Evolutionary conservation across 2,329 filamentous ascomycete genomes (phyloP).

Genomic region (Trichoderma aggressivum): DNA sequence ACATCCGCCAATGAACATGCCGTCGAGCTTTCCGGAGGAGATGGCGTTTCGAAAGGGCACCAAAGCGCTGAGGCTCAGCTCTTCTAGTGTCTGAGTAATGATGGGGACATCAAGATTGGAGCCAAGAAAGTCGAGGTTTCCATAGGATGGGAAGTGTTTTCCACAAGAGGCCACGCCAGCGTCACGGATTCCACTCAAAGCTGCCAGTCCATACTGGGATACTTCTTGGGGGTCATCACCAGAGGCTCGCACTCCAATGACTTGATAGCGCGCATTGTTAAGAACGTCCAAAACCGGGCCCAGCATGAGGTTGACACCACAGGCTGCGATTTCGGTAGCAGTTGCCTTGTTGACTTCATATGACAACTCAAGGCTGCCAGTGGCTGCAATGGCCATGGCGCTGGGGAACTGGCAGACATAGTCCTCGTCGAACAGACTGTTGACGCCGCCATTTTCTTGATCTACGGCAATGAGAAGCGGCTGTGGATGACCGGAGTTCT

Average conservation of each 20-base stretch:
- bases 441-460: conserved; percentile 97
- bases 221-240: conserved; percentile 95
- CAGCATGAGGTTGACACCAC: conserved; percentile 93
- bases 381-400: conserved; percentile 94
- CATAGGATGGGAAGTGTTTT: conserved; percentile 96
- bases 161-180: conserved; percentile 85
- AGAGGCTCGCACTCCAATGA: conserved; percentile 81
- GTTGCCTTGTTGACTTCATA: conserved; percentile 92
- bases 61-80: conserved; percentile 84
- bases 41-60: conserved; percentile 92
- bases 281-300: conserved; percentile 91
- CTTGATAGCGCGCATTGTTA: conserved; percentile 88
- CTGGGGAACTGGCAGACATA: conserved; percentile 96
- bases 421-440: conserved; percentile 92
- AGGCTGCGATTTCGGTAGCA: conserved; percentile 85
- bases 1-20: conserved; percentile 94
- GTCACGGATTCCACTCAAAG: conserved; percentile 89
- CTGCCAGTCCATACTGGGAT: conserved; percentile 85
- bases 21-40: conserved; percentile 73
- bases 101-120: conserved; percentile 90
- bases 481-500: conserved; percentile 82
- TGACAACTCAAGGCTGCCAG: conserved; percentile 77
- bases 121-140: conserved; percentile 88
- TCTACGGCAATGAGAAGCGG: conserved; percentile 89
- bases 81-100: conserved; percentile 90